Evolutionary conservation across 805 yeast species (phyloP), one percentile per base, ranked within the genome.

Genomic region (Ogataea zsoltii): DNA sequence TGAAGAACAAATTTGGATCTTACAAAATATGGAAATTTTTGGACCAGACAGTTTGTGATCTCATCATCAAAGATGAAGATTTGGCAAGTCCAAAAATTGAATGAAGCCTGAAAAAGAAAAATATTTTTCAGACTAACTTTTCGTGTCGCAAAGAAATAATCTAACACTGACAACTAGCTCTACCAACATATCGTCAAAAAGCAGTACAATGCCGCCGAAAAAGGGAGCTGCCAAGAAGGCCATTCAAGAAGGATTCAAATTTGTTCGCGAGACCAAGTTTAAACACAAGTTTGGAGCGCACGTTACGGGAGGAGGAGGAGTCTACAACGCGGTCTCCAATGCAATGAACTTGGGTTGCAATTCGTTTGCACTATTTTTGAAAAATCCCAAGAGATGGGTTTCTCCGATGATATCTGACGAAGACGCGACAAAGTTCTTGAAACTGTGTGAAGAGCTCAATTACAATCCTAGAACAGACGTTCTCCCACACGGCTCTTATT

Each of bases 401-500:
- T 83, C 96, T 1, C 92, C 96, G 15, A 84, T 80, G 48, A 77
- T 83, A 50, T 74, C 82, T 12, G 73, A 73, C 14, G 83, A 79
- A 18, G 96, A 88, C 61, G 83, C 84, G 10, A 64, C 61, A 3
- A 77, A 80, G 50, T 94, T 94, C 68, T 76, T 75, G 50, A 68
- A 70, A 6, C 69, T 80, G 16, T 89, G 97, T 61, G 68, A 74
- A 43, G 67, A 78, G 44, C 74, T 74, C 60, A 79, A 83, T 1
- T 91, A 82, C 64, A 77, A 89, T 61, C 84, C 96, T 3, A 61
- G 76, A 44, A 85, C 83, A 19, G 96, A 91, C 58, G 76, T 89
- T 40, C 72, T 94, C 39, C 98, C 99, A 0, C 99, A 94, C 65
- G 98, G 97, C 1, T 89, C 96, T 18, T 94, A 91, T 63, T 82